Evolutionary conservation across 441 rosid species (phyloP), one percentile per base, ranked within the genome.

Genomic region (Mallotus japonicus): DNA sequence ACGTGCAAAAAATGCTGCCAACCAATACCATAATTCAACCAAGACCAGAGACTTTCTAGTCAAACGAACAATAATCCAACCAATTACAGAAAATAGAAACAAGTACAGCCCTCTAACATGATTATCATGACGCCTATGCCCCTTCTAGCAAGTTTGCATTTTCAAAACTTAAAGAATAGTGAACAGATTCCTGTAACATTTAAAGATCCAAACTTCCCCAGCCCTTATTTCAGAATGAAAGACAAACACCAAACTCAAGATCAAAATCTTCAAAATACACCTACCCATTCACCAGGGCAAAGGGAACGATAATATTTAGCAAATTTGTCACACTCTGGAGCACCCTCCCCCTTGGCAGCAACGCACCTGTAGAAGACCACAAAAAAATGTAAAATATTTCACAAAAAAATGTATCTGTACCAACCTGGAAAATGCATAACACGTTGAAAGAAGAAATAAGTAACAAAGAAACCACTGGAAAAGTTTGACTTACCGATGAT

Each of bases 201-300:
- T 40, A 11, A 58, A 19, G 32, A 37, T 20, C 9, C 61, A 57
- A 47, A 13, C 51, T n/a, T 40, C 13, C 40, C 16, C 51, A 63
- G 16, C 22, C 22, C 24, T 47, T 46, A 22, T 6, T 60, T 37
- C 58, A 32, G 19, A 71, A 71, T 54, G 20, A 54, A 11, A 17
- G 57, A 54, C 16, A 54, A 17, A 54, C 57, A 54, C 19, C 57
- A 16, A 54, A 16, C 49, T 62, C 15, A 24, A 51, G 17, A 49
- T 15, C 12, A 69, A 62, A 62, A 53, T 9, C 46, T 22, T 37
- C 0, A 24, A 32, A 67, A 66, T 47, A 72, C 88, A 70, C 40
- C 40, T 85, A 96, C 99, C 99, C 99, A 96, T 89, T 96, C 99
- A 56, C 91, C 78, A 49, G 99, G 99, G 81, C 99, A 96, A 17